Percentiles rank a stretch among this genome's conserved stretches.
phyloP scores from a whole-genome alignment of 2,329 filamentous ascomycete genomes.

The Xylaria sp. region DNA sequence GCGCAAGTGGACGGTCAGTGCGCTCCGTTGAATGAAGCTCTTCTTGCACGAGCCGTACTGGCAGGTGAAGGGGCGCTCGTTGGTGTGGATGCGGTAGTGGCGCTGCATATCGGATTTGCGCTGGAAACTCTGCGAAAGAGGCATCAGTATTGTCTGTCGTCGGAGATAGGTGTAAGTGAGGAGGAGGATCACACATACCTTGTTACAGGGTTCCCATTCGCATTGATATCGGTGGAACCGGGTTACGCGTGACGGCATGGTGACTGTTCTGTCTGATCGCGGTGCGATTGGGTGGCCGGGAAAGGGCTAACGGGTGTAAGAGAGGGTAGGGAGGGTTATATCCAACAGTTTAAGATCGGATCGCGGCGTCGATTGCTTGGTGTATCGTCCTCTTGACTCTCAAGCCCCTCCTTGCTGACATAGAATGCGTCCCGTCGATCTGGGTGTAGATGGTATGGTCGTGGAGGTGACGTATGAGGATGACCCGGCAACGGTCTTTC shows the following conservation, averaged over 20 bases:
- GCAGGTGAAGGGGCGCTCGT: slow-evolving; percentile 58
- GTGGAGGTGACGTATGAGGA: no score
- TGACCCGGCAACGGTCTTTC: no score
- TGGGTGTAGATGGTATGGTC: no score
- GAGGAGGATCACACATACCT: slow-evolving; percentile 40
- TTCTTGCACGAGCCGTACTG: slow-evolving; percentile 61
- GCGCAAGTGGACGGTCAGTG: slow-evolving; percentile 64
- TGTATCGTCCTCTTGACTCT: background rate
- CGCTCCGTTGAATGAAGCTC: slow-evolving; percentile 66
- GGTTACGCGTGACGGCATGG: background rate
- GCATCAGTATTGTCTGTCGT: background rate
- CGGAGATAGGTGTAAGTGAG: no score
- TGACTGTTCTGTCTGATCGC: background rate
- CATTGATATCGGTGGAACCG: background rate
- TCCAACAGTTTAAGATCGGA: background rate
- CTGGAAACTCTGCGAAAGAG: slow-evolving; percentile 58
- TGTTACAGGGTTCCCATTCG: slow-evolving; percentile 45
- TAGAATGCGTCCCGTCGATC: background rate
- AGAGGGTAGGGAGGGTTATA: no score
- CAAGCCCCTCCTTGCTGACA: background rate
- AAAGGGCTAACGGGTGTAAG: no score
- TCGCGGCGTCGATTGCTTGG: background rate
- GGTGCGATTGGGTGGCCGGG: background rate
- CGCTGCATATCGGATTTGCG: slow-evolving; percentile 65
- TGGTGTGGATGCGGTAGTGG: slow-evolving; percentile 67